Conservation (phyloP, 768 basidiomycete genomes). For the Hypsizygus marmoreus region DNA sequence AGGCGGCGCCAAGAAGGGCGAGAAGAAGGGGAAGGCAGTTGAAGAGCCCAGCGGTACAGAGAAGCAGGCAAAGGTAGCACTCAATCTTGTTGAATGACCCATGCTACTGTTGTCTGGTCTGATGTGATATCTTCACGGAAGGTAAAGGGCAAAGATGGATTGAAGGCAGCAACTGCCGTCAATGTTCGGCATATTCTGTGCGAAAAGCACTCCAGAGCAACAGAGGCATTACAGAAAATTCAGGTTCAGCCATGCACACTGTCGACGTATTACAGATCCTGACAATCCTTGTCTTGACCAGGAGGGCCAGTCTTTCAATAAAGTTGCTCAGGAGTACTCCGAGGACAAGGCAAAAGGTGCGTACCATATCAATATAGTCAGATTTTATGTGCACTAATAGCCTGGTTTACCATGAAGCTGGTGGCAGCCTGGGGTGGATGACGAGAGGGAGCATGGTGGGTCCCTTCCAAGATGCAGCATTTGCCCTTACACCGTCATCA, state of each 20-base stretch:
- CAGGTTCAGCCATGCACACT: slow-evolving; percentile 49
- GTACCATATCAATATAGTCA: slow-evolving; percentile 3
- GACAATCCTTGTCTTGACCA: slow-evolving; percentile 18
- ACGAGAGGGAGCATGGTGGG: slow-evolving; percentile 85
- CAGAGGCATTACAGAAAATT: slow-evolving; percentile 77
- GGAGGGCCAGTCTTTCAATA: slow-evolving; percentile 84
- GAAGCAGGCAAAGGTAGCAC: slow-evolving; percentile 40
- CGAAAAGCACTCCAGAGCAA: slow-evolving; percentile 82
- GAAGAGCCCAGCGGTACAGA: slow-evolving; percentile 38
- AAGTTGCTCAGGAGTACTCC: slow-evolving; percentile 87
- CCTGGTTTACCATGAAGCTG: slow-evolving; percentile 46
- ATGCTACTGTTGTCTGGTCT: too few relatives aligned
- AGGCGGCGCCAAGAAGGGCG: slow-evolving; percentile 30
- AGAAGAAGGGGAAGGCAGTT: slow-evolving; percentile 48
- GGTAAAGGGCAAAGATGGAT: slow-evolving; percentile 48
- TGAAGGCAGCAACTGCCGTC: slow-evolving; percentile 80
- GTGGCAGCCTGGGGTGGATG: slow-evolving; percentile 90
- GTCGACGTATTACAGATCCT: not conserved
- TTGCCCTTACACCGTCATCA: slow-evolving; percentile 75
- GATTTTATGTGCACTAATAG: too few relatives aligned
- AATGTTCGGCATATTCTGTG: slow-evolving; percentile 89
- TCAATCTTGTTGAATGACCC: too few relatives aligned
- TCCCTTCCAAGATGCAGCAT: slow-evolving; percentile 88
- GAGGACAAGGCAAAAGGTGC: slow-evolving; percentile 89
- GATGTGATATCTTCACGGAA: too few relatives aligned